Evolutionary conservation across 768 basidiomycete genomes (phyloP), one percentile per base, ranked within the genome.

Genomic region (Phlebiopsis flavidoalba): DNA sequence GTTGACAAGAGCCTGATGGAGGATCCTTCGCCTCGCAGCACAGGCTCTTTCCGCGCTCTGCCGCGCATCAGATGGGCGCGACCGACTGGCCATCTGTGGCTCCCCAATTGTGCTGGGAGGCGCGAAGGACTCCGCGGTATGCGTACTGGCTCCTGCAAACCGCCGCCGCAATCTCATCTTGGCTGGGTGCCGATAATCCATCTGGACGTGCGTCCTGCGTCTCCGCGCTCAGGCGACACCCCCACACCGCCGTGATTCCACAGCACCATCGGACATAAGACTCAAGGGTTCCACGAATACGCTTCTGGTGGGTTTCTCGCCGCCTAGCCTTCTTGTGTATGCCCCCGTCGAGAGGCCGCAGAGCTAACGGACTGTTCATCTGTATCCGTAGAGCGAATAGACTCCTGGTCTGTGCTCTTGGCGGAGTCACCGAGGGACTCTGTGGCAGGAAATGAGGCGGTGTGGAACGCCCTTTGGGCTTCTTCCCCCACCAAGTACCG

Each of bases 1-100:
- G 58, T 93, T 86, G 17, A 83, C 81, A 58, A 94, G 91, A 1
- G 92, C 92, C 83, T 83, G 1, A 94, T 70, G 0, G 89, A 82
- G 0, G 85, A 72, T 1, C 90, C 88, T 67, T 93, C n/a, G 91
- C n/a, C 43, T 55, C 35, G n/a, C n/a, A 36, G 54, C 10, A 43
- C 40, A 17, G 17, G 40, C 40, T 17, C 40, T 17, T n/a, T 43
- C 40, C 17, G 40, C 8, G 17, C 12, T 17, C 40, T 43, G 40
- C n/a, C n/a, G n/a, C 11, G 40, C 11, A 43, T 43, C 40, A 12
- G 40, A 43, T 12, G 11, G 17, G 8, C n/a, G 40, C 40, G 40
- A 43, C 17, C 4, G 40, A 43, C 17, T 43, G 40, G 3, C 3
- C 10, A 10, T 43, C 40, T 8, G 17, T 8, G 11, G 40, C 10